Evolutionary conservation across 2,329 filamentous ascomycete genomes (phyloP), one percentile per base, ranked within the genome.

Genomic region (Rhynchosporium agropyri): DNA sequence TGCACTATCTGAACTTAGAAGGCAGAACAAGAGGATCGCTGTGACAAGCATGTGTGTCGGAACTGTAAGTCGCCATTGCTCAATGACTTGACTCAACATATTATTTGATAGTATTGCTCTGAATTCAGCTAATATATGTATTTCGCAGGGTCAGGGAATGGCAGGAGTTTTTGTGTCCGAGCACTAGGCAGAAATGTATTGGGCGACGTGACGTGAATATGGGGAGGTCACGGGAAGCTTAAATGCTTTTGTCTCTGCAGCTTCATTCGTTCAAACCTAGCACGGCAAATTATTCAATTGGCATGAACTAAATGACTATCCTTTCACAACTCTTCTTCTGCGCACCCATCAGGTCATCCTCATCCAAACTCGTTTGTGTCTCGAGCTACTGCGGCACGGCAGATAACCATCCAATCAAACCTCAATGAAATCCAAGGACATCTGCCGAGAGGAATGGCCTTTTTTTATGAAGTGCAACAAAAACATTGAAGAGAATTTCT

Each of bases 21-120:
- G 94, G 74, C 93, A 86, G 60, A 86, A 88, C 67, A 84, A 95
- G 83, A 89, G 89, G 83, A 80, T 98, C 67, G 94, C 94, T 57
- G 86, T 96, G 50, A 97, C 92, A 26, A 93, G 89, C 76, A 98
- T 98, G 94, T 98, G 94, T 76, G 81, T 98, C 56, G 94, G 94
- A 62, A 97, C 93, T 3, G 93, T 70, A 65, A 64, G 69, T 66
- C 54, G 40, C 26, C 6, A 49, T 42, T 12, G 42, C 8, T 29
- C 20, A 12, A 28, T 42, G n/a, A 6, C 5, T 28, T 28, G 33
- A 3, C n/a, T 51, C 15, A n/a, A 28, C 5, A 36, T 15, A 7
- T 29, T n/a, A 31, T 10, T 2, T 12, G 7, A 31, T 20, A 12
- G 6, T 1, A 28, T 40, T 28, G 12, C 29, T 33, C 38, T 6